Evolutionary conservation across 805 yeast species (phyloP).

Genomic region (Schwanniomyces polymorphus): DNA sequence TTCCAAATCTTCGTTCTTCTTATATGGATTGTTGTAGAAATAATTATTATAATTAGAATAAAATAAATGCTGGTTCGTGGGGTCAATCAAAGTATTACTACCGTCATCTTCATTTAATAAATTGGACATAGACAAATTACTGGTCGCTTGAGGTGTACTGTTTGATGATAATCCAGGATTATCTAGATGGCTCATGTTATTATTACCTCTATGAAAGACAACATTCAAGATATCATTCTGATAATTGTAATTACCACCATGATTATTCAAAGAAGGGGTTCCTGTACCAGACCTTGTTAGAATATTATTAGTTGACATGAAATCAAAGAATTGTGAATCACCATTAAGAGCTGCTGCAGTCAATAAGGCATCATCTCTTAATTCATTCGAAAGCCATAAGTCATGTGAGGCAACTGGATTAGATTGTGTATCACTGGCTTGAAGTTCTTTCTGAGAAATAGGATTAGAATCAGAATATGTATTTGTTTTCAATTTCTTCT

Average conservation of each 20-base stretch:
- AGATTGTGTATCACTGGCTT: constrained; percentile 4
- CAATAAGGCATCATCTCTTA: constrained; percentile 68
- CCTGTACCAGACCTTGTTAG: constrained; percentile 5
- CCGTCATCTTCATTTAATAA: constrained; percentile 11
- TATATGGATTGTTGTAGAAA: constrained; percentile 40
- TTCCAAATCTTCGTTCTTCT: constrained; percentile 35
- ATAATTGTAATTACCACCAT: constrained; percentile 5
- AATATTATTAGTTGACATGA: constrained; percentile 27
- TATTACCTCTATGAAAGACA: constrained; percentile 48
- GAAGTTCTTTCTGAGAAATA: not conserved
- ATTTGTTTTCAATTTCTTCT: constrained; percentile 5
- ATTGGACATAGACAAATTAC: constrained; percentile 15
- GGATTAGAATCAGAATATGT: not conserved
- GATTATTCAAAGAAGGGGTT: constrained; percentile 3
- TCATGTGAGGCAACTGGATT: constrained; percentile 34
- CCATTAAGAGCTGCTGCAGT: constrained; percentile 72
- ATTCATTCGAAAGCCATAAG: constrained; percentile 71
- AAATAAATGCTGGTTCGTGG: constrained; percentile 34
- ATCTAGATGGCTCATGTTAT: constrained; percentile 3
- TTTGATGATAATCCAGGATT: constrained; percentile 4
- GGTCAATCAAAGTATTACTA: constrained; percentile 23
- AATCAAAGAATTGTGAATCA: constrained; percentile 57
- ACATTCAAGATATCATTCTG: constrained; percentile 52
- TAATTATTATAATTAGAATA: constrained; percentile 40
- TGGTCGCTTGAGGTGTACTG: constrained; percentile 5